Evolutionary conservation across 768 basidiomycete genomes (phyloP), one percentile per base, ranked within the genome.

Genomic region (Melanogaster broomeanus): DNA sequence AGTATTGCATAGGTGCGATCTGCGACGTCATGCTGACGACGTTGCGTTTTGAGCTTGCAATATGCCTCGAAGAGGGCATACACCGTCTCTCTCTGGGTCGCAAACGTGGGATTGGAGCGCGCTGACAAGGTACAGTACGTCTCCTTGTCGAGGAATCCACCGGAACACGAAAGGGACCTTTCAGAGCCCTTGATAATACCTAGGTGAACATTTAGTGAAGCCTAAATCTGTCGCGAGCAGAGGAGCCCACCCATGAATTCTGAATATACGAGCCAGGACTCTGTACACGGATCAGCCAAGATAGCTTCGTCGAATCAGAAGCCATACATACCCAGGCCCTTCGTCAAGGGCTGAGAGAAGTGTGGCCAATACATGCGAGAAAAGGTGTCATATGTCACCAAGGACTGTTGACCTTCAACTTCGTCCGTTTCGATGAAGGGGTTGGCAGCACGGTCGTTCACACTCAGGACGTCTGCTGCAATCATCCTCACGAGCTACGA

Each of bases 121-220:
- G 72, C 56, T 38, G 84, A 80, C 21, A 84, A 72, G 30, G 59
- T 58, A 31, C 71, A 59, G 59, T 89, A 89, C 0, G 70, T 58
- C 1, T 62, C 53, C 33, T 66, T 63, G 45, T 78, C 73, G 4
- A 88, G 69, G 62, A 68, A 75, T 3, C 77, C 67, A 3, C 62
- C 55, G 2, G 60, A 61, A 45, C 58, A 67, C 0, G 49, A 49
- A 8, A 82, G 49, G 0, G 84, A 71, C 42, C 70, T 67, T 61
- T 88, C 85, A 0, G 87, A 86, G 13, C 88, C 87, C 59, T 81
- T 78, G 55, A 90, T 83, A 6, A 85, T 78, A 25, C 86, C 86
- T 63, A 18, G 22, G 18, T 37, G 30, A 22, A 15, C 37, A 28
- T 42, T 42, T 7, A 39, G 24, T 34, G 12, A 34, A 30, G 8